These are phyloP conservation scores for Mycosphaerella sp. DNA, from an alignment of 2,329 filamentous ascomycete genomes.

Conservation along the genomic window DNA sequence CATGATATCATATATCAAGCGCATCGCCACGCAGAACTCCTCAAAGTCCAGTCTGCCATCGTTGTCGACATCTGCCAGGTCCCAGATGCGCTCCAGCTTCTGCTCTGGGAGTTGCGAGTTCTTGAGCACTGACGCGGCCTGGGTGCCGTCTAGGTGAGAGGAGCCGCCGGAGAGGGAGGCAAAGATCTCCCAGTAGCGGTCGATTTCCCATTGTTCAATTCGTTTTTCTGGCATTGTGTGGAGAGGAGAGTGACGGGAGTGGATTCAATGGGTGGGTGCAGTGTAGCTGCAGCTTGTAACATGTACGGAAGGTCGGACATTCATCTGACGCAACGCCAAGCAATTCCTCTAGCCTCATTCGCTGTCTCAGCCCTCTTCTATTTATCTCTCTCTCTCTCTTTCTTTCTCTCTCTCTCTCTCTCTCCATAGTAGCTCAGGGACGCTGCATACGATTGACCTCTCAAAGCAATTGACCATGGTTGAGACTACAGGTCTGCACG, in stretches of 20 bases:
- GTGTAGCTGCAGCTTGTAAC: constrained; percentile 1
- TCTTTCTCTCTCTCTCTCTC: too few relatives aligned
- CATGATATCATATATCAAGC: constrained; percentile 92
- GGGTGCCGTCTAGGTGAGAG: constrained; percentile 59
- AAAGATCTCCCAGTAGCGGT: constrained; percentile 77
- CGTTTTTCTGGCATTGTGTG: constrained; percentile 37
- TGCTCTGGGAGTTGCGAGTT: constrained; percentile 67
- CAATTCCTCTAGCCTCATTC: background rate
- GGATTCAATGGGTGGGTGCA: background rate
- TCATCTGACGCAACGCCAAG: background rate
- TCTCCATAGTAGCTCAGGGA: too few relatives aligned
- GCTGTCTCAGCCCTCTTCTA: background rate
- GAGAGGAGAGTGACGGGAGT: background rate
- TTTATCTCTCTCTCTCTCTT: background rate
- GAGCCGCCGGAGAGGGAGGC: constrained; percentile 59
- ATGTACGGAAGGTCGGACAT: background rate
- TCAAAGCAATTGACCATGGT: too few relatives aligned
- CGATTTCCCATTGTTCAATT: constrained; percentile 68
- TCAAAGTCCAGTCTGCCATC: constrained; percentile 98
- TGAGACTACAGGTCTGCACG: too few relatives aligned
- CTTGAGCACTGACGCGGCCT: constrained; percentile 66
- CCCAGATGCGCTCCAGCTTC: constrained; percentile 96
- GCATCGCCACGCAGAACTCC: constrained; percentile 99
- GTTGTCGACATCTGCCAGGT: constrained; percentile 92
- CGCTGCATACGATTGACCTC: too few relatives aligned